Evolutionary conservation across 352 stramenopile species (phyloP).

Genomic region (Phytophthora syringae): DNA sequence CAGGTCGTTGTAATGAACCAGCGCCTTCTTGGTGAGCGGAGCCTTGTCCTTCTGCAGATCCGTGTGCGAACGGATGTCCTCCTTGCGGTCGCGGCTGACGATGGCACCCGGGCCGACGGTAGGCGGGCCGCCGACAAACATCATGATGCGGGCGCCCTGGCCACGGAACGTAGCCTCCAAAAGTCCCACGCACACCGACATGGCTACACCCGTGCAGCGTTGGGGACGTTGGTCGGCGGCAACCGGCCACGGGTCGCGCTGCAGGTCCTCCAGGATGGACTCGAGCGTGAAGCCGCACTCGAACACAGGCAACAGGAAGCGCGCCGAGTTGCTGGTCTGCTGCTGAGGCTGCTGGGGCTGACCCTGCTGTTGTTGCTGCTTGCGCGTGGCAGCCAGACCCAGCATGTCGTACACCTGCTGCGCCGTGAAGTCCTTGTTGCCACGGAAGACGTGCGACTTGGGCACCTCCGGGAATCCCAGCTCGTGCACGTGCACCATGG

Average conservation of each 20-base stretch:
- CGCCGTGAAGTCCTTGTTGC: constrained; percentile 97
- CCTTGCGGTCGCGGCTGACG: constrained; percentile 94
- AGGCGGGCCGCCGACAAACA: constrained; percentile 97
- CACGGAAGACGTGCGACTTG: constrained; percentile 99
- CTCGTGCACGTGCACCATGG: constrained; percentile 99
- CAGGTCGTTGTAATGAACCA: constrained; percentile 96
- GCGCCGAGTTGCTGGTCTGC: constrained; percentile 82
- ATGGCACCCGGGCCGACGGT: constrained; percentile 97
- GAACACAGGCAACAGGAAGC: constrained; percentile 97
- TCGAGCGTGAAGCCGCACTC: constrained; percentile 98
- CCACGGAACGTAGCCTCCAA: constrained; percentile 96
- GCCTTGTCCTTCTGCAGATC: constrained; percentile 96
- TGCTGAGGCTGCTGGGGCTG: constrained; percentile 80
- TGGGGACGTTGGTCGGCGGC: constrained; percentile 95
- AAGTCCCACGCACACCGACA: constrained; percentile 96
- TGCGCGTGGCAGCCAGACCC: constrained; percentile 82
- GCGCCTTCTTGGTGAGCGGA: constrained; percentile 94
- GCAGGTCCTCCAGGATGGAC: constrained; percentile 98
- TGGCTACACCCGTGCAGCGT: constrained; percentile 96
- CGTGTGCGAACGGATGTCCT: constrained; percentile 97
- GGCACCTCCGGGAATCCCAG: constrained; percentile 95
- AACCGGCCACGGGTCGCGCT: constrained; percentile 98
- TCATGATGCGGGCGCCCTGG: constrained; percentile 97
- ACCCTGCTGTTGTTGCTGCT: constrained; percentile 54
- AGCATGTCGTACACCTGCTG: constrained; percentile 97